phyloP scores from a whole-genome alignment of 2,329 filamentous ascomycete species.

The Diaporthe ilicicola region DNA sequence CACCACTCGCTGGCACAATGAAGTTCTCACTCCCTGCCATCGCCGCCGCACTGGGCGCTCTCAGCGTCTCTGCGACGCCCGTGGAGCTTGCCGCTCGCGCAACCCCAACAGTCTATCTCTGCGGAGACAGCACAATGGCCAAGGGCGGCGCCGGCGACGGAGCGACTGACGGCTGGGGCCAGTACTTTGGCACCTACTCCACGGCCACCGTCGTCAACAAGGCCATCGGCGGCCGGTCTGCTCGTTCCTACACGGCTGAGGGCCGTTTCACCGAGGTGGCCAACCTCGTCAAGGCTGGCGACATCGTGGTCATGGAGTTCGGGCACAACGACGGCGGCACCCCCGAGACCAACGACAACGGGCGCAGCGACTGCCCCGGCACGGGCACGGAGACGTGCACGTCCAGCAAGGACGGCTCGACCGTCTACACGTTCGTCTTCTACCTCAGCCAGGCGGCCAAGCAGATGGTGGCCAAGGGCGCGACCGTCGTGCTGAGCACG shows the following conservation, averaged over 20 bases:
- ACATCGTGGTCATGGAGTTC: conserved; percentile 75
- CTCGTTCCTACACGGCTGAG: conserved; percentile 69
- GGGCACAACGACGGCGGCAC: conserved; percentile 76
- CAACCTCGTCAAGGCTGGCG: conserved; percentile 57
- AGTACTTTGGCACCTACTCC: conserved; percentile 61
- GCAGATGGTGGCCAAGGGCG: conserved; percentile 59
- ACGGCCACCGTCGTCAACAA: conserved; percentile 62
- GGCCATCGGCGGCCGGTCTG: conserved; percentile 68
- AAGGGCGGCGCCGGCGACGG: conserved; percentile 48
- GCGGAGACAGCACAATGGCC: conserved; percentile 65
- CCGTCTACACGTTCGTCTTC: conserved; percentile 43
- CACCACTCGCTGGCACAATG: conserved; percentile 22
- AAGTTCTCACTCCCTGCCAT: conserved; percentile 26
- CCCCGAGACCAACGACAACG: conserved; percentile 63
- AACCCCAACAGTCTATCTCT: conserved; percentile 55
- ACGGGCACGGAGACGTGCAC: conserved; percentile 60
- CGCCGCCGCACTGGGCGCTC: conserved; percentile 20
- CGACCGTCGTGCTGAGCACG: conserved; percentile 65
- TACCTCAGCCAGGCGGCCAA: conserved; percentile 41
- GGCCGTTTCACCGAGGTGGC: conserved; percentile 66
- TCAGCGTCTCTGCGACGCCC: conserved; percentile 32
- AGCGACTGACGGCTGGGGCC: conserved; percentile 63
- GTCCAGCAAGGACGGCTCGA: conserved; percentile 43
- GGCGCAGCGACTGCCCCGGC: conserved; percentile 65
- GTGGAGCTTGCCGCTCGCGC: conserved; percentile 36